Percentiles rank a stretch among this genome's conserved stretches.
These are phyloP conservation scores for Epichloe amarillans DNA, from an alignment of 2,329 filamentous ascomycete genomes.

Conservation along the genomic window DNA sequence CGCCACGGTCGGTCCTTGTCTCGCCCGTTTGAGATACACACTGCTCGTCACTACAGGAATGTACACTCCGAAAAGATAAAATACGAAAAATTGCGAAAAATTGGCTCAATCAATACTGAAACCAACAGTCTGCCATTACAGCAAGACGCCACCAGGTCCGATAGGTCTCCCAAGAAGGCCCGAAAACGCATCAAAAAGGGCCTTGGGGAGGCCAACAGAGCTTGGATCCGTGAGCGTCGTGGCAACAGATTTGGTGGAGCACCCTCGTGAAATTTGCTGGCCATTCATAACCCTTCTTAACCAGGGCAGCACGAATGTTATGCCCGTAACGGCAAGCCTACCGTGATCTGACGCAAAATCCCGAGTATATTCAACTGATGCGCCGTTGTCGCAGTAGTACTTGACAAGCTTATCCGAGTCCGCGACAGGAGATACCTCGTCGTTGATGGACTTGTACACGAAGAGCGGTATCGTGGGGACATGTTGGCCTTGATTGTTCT, in stretches of 20 bases:
- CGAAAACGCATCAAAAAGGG: background rate
- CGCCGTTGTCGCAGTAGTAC: conserved; percentile 2
- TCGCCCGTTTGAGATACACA: background rate
- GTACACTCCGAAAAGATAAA: too few species aligned
- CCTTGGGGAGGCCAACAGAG: background rate
- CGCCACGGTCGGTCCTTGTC: too few species aligned
- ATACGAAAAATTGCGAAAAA: too few species aligned
- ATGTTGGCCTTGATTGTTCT: background rate
- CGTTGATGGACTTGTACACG: background rate
- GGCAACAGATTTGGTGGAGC: background rate
- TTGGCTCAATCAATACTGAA: too few species aligned
- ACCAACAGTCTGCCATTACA: too few species aligned
- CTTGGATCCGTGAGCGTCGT: background rate
- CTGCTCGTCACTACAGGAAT: background rate
- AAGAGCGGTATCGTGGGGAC: conserved; percentile 1
- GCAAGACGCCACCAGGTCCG: background rate
- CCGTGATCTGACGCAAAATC: background rate
- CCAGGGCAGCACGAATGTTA: background rate
- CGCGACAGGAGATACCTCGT: background rate
- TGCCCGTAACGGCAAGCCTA: background rate
- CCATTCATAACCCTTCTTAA: background rate
- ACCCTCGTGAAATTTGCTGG: background rate
- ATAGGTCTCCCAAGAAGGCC: background rate
- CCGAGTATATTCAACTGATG: background rate
- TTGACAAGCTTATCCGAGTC: background rate